These are phyloP conservation scores for Eucalyptus cloeziana DNA, from an alignment of 345 rosid genomes.

Conservation along the genomic window DNA sequence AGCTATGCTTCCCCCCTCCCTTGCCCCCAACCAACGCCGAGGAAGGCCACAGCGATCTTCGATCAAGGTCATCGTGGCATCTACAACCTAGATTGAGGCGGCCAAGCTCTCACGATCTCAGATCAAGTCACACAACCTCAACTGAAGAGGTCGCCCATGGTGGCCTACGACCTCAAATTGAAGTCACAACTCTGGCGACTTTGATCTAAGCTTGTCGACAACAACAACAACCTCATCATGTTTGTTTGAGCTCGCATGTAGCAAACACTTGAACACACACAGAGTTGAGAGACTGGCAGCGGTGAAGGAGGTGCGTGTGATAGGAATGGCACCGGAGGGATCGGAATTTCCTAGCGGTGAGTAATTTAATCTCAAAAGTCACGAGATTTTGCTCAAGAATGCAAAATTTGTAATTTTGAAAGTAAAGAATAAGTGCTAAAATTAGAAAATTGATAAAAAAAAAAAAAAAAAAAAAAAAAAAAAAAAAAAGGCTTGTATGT, in stretches of 20 bases:
- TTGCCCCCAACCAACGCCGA: neutral
- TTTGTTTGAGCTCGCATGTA: neutral
- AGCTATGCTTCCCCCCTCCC: neutral
- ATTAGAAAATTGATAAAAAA: neutral
- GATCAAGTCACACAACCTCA: neutral
- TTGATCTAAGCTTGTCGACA: no score
- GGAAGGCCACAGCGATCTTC: neutral
- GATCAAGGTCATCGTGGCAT: neutral
- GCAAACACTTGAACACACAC: neutral
- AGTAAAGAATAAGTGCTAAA: neutral
- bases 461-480: neutral
- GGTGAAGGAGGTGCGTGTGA: neutral
- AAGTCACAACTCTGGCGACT: neutral
- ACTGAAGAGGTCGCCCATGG: neutral
- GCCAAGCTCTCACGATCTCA: neutral
- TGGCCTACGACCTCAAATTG: neutral
- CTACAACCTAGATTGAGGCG: neutral
- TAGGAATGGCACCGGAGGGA: rapidly evolving
- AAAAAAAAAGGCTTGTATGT: neutral
- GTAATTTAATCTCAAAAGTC: neutral
- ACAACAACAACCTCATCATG: neutral
- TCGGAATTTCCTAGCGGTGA: rapidly evolving
- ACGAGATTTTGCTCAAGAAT: neutral
- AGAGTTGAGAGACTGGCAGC: rapidly evolving
- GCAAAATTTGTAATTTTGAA: neutral